Evolutionary conservation across 768 basidiomycete species (phyloP), one percentile per base, ranked within the genome.

Genomic region (Gymnopilus dilepis): DNA sequence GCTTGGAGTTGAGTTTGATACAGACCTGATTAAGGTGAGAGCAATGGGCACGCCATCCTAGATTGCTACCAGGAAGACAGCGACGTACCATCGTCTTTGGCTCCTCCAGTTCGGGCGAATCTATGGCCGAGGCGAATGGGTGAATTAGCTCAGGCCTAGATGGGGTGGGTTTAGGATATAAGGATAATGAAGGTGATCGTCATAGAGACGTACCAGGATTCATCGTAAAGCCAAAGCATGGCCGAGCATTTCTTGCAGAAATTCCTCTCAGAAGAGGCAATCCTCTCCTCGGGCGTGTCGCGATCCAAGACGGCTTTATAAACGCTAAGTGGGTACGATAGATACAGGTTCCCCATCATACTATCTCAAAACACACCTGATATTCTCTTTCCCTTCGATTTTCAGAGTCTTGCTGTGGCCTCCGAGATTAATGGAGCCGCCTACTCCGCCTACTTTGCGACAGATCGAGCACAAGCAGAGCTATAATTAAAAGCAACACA

Each of bases 391-490:
- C 0, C 87, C 88, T 53, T 82, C 77, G 41, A 89, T 69, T 40
- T 82, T 73, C 50, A 90, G 73, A 0, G 84, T 84, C 0, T 84
- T 70, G 13, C 76, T 76, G 47, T 82, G 73, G 1, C 81, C 88
- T 22, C 86, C 84, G n/a, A 90, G 81, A 62, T 89, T 89, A 69
- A 89, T 80, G 2, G 86, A 84, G 0, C 88, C 88, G 12, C 87
- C 86, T 0, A 74, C 74, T 13, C 88, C 88, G 38, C 87, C 87
- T 9, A 88, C 86, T 70, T 90, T 90, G 59, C 88, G 84, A 67
- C 88, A 90, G 62, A 90, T 88, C 33, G 86, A 88, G 69, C 88
- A 90, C 5, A 84, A 55, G 65, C 88, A 90, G 31, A 89, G 69
- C 84, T 87, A 58, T 8, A 24, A 62, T 50, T 50, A 50, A 50